Percentiles rank a stretch among this genome's conserved stretches.
Evolutionary conservation across 1,284 basidiomycete genomes (phyloP).

Genomic region (Ustilago trichophora): DNA sequence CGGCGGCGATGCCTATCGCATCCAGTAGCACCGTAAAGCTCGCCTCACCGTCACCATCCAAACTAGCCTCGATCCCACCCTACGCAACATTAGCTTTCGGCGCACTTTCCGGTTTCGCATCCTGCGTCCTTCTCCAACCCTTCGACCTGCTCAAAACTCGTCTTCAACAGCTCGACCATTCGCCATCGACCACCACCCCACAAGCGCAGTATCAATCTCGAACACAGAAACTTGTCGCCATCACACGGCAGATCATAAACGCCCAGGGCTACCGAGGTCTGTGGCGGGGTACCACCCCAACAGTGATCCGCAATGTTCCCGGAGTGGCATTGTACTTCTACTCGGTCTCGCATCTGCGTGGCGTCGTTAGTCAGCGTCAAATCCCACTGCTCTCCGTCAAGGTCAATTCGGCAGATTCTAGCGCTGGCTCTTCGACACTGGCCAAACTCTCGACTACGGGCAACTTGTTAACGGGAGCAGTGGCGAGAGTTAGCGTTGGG

Average conservation of each 20-base stretch:
- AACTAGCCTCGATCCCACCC: slow-evolving; percentile 39
- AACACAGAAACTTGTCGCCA: slow-evolving; percentile 38
- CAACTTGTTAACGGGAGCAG: slow-evolving; percentile 88
- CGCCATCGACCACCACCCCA: background rate
- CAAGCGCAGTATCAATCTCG: slow-evolving; percentile 8
- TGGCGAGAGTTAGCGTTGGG: slow-evolving; percentile 84
- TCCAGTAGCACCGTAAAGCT: background rate
- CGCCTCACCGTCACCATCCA: background rate
- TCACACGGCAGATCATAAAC: slow-evolving; percentile 36
- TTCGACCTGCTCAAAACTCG: slow-evolving; percentile 65
- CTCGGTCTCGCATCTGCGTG: slow-evolving; percentile 58
- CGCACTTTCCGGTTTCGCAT: slow-evolving; percentile 58
- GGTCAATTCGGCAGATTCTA: slow-evolving; percentile 64
- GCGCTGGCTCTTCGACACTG: slow-evolving; percentile 38
- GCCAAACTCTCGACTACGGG: slow-evolving; percentile 78
- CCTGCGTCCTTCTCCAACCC: slow-evolving; percentile 63
- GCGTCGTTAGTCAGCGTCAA: slow-evolving; percentile 44
- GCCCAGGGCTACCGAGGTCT: slow-evolving; percentile 57
- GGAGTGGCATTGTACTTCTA: slow-evolving; percentile 66
- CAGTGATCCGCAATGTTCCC: slow-evolving; percentile 62
- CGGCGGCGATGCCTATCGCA: background rate
- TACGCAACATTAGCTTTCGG: slow-evolving; percentile 61
- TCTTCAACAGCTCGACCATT: slow-evolving; percentile 56
- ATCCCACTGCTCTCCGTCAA: slow-evolving; percentile 58
- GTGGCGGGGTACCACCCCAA: slow-evolving; percentile 64